Base-by-base conservation (phyloP, 2,329 filamentous ascomycete genomes). In the Colletotrichum shisoi region DNA sequence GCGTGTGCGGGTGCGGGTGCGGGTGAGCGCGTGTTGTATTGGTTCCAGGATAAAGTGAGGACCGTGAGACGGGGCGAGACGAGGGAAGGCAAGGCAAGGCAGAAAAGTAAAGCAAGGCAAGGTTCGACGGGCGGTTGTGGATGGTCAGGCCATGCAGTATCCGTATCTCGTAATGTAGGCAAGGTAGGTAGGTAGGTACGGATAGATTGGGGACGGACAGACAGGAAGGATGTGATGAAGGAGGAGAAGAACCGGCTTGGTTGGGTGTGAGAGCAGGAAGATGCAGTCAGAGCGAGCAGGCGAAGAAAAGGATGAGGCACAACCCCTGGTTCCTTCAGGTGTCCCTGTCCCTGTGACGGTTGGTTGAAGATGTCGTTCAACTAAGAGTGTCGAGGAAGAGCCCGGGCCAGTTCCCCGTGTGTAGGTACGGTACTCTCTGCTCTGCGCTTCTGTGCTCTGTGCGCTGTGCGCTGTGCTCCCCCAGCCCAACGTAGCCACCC, bases 291-390 rank as follows among this genome's bases (percentile, higher is more conserved):
- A 34, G 49, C 49, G 31, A 31, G 49, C 49, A 52, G 49, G 31
- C 31, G 39, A 27, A 37, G 54, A 24, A 27, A 46, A 27, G 46
- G 37, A 53, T 12, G 49, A 56, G n/a, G 37, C 52, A 45, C 53
- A 34, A 34, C 31, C 31, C 31, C 31, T 34, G 31, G 31, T 34
- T 9, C 8, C 31, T 34, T 34, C 31, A 8, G 31, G 31, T 34
- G 31, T 34, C 31, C 31, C 31, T 34, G 31, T 34, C 48, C 46
- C 54, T 59, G 65, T 56, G 54, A 64, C 54, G 58, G 58, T 37
- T 57, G 49, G 49, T 57, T 66, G 63, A 66, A 66, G 65, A 68
- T 68, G 65, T 65, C 62, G 65, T 68, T 57, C 62, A 64, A 68
- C 56, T 62, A 67, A 67, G 63, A 61, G 60, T 57, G 59, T 52